A percentile compares a stretch with the other conserved stretches of the same genome.
phyloP scores from a whole-genome alignment of 345 rosid species.

The Kernera saxatilis region DNA sequence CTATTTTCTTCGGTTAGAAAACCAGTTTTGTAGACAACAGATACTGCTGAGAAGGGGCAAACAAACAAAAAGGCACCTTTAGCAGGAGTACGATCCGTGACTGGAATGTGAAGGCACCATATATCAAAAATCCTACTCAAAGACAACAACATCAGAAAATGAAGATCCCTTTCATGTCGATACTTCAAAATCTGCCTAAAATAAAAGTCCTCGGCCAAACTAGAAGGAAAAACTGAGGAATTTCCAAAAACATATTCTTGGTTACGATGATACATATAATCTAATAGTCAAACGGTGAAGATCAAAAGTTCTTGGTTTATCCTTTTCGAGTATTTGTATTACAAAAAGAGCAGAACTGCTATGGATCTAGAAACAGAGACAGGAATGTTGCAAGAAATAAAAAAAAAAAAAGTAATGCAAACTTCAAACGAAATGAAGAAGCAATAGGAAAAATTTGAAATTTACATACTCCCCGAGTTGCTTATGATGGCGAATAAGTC shows the following conservation, averaged over 20 bases:
- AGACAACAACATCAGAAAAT: not conserved
- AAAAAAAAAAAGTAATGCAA: not conserved
- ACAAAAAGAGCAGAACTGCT: too few relatives aligned
- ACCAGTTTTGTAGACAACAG: not conserved
- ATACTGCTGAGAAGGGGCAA: not conserved
- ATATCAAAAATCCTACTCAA: conserved; percentile 52
- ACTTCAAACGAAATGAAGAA: not conserved
- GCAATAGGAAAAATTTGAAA: not conserved
- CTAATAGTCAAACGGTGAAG: too few relatives aligned
- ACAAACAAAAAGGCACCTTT: conserved; percentile 29
- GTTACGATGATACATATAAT: too few relatives aligned
- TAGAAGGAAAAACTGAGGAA: too few relatives aligned
- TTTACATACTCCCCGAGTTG: conserved; percentile 55
- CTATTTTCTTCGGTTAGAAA: not conserved
- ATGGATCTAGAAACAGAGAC: not conserved
- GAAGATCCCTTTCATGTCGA: not conserved
- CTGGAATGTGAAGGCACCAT: conserved; percentile 72
- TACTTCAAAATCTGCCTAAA: not conserved
- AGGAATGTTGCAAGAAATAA: not conserved
- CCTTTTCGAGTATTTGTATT: too few relatives aligned
- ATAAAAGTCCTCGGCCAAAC: too few relatives aligned
- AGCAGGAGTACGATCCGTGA: conserved; percentile 49
- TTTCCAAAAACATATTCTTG: not conserved
- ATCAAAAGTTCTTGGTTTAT: too few relatives aligned
- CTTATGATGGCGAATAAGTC: conserved; percentile 55